Evolutionary conservation across 2,329 filamentous ascomycete species (phyloP).

Genomic region (Fusarium sp.): DNA sequence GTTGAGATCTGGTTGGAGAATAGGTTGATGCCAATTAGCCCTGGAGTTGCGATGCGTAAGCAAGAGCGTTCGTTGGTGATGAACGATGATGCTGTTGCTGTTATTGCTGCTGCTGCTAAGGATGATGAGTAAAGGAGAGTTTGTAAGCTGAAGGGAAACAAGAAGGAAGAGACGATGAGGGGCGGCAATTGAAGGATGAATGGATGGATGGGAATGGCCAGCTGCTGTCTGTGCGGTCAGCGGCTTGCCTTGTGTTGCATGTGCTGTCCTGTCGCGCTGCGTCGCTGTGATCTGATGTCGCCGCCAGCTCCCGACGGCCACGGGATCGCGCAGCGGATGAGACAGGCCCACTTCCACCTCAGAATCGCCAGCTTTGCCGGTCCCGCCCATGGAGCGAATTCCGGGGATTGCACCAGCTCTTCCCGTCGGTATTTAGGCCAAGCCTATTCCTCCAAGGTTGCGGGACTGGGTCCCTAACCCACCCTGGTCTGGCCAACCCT

Average conservation of each 20-base stretch:
- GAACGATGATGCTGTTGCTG: constrained; percentile 10
- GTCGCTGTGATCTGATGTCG: constrained; percentile 36
- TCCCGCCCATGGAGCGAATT: constrained; percentile 31
- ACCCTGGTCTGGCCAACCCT: constrained; percentile 5
- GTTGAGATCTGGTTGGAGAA: constrained; percentile 28
- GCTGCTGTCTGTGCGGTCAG: constrained; percentile 44
- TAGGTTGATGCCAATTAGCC: constrained; percentile 10
- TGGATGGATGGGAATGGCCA: constrained; percentile 36
- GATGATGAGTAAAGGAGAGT: constrained; percentile 1
- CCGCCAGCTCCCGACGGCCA: constrained; percentile 22
- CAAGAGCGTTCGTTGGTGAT: constrained; percentile 12
- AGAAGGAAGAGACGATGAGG: constrained; percentile 28
- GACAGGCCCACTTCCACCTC: constrained; percentile 2
- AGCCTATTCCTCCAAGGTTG: constrained; percentile 1
- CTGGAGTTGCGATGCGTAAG: background rate
- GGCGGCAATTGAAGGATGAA: constrained; percentile 25
- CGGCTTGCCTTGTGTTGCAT: background rate
- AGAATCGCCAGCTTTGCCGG: constrained; percentile 24
- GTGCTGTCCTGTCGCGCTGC: background rate
- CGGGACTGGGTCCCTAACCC: constrained; percentile 1
- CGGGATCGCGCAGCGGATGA: constrained; percentile 24
- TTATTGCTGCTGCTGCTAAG: too few relatives aligned
- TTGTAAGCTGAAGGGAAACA: constrained; percentile 6
- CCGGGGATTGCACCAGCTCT: constrained; percentile 36
- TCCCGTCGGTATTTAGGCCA: constrained; percentile 28